Evolutionary conservation across 192 early-diverging fungal species (phyloP).

Genomic region (Linnemannia schmuckeri): DNA sequence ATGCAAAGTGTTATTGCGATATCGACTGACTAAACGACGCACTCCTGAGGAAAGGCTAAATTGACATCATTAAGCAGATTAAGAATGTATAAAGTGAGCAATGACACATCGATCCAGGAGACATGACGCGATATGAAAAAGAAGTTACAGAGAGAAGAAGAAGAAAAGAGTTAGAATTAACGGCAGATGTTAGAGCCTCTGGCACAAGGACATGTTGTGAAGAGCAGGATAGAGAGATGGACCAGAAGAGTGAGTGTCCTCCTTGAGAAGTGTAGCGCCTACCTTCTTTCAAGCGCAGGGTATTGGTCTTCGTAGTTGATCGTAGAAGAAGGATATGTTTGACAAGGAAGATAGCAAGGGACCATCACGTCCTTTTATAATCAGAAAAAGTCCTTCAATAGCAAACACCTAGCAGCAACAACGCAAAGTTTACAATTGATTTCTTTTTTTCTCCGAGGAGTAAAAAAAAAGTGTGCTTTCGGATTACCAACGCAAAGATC

Average conservation of each 20-base stretch:
- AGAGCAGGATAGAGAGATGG: not conserved
- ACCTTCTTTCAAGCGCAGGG: too few species aligned
- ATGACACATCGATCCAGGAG: not conserved
- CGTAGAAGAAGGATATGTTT: too few species aligned
- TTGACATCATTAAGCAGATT: not conserved
- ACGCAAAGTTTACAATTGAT: not conserved
- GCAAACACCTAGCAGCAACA: not conserved
- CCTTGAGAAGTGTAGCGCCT: not conserved
- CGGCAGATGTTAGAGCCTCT: not conserved
- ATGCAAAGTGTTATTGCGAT: not conserved
- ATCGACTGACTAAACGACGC: not conserved
- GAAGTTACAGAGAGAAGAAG: not conserved
- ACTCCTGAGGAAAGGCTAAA: constrained; percentile 9
- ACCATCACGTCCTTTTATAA: too few species aligned
- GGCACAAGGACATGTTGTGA: not conserved
- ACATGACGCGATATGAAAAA: not conserved
- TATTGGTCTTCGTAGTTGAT: too few species aligned
- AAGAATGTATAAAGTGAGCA: not conserved
- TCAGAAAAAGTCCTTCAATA: too few species aligned
- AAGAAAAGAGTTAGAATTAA: not conserved
- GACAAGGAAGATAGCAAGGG: too few species aligned
- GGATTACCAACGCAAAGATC: not conserved
- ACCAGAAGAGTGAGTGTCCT: not conserved
- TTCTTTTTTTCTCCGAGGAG: not conserved
- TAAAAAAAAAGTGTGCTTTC: not conserved